Evolutionary conservation across 805 yeast genomes (phyloP).

Genomic region (Saccharomycopsis amapae): DNA sequence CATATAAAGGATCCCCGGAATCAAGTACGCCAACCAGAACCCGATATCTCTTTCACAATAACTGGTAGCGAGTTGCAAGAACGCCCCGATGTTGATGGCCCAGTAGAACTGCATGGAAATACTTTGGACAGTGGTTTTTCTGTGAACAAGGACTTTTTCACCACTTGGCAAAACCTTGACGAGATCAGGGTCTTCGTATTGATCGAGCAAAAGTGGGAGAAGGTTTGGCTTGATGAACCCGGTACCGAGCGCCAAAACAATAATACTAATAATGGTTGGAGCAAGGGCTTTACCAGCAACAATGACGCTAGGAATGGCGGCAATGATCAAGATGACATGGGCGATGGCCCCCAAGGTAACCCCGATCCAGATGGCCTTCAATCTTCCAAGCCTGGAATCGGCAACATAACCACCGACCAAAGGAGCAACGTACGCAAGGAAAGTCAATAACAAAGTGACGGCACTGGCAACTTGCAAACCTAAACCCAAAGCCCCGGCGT

Average conservation of each 20-base stretch:
- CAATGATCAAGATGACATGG: slow-evolving; percentile 42
- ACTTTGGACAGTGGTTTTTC: slow-evolving; percentile 25
- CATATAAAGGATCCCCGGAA: slow-evolving; percentile 44
- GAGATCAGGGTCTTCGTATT: slow-evolving; percentile 50
- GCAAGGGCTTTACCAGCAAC: slow-evolving; percentile 23
- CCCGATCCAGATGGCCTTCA: slow-evolving; percentile 44
- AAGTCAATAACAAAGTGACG: slow-evolving; percentile 40
- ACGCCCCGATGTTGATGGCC: slow-evolving; percentile 50
- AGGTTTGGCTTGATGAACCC: slow-evolving; percentile 51
- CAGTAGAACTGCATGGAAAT: slow-evolving; percentile 43
- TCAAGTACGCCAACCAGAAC: slow-evolving; percentile 47
- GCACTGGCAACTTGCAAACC: slow-evolving; percentile 43
- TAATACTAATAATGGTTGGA: slow-evolving; percentile 32
- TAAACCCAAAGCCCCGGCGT: slow-evolving; percentile 44
- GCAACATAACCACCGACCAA: slow-evolving; percentile 46
- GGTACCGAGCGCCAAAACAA: slow-evolving; percentile 33
- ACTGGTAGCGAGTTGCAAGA: slow-evolving; percentile 45
- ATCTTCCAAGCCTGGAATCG: slow-evolving; percentile 41
- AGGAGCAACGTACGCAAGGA: slow-evolving; percentile 45
- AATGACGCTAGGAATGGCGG: slow-evolving; percentile 34
- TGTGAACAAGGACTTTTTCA: slow-evolving; percentile 12
- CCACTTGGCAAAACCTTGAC: slow-evolving; percentile 38
- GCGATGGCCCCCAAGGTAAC: slow-evolving; percentile 40
- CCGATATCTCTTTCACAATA: slow-evolving; percentile 46
- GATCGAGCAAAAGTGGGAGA: slow-evolving; percentile 35